phyloP scores from a whole-genome alignment of 2,329 filamentous ascomycete species.

The Fusarium devonianum region DNA sequence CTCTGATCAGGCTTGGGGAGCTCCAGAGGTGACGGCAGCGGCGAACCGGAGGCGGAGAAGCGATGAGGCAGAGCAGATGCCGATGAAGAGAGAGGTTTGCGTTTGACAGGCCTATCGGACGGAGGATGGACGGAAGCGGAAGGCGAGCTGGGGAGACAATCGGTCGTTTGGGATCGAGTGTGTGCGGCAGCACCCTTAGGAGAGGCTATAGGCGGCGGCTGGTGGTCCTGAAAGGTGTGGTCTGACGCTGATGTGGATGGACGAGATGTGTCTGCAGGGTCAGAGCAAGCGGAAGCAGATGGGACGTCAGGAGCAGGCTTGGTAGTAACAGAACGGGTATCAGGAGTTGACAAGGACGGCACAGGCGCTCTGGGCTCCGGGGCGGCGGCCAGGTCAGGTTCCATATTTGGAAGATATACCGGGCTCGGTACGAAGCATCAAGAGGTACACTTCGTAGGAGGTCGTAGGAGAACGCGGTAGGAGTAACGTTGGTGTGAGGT shows the following conservation, averaged over 20 bases:
- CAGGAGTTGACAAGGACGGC: slow-evolving; percentile 33
- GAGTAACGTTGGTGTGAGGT: slow-evolving; percentile 22
- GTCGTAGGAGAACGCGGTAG: slow-evolving; percentile 21
- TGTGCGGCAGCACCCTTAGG: slow-evolving; percentile 29
- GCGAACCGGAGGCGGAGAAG: slow-evolving; percentile 39
- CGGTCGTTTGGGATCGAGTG: slow-evolving; percentile 39
- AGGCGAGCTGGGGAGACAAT: slow-evolving; percentile 32
- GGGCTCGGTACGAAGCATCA: slow-evolving; percentile 26
- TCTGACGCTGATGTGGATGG: slow-evolving; percentile 30
- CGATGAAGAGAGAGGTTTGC: slow-evolving; percentile 67
- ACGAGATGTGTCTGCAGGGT: slow-evolving; percentile 31
- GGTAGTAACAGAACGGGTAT: slow-evolving; percentile 39
- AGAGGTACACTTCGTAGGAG: slow-evolving; percentile 24
- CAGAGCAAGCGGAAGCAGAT: slow-evolving; percentile 25
- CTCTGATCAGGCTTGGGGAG: slow-evolving; percentile 60
- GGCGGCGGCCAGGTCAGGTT: slow-evolving; percentile 34
- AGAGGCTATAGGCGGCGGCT: slow-evolving; percentile 14
- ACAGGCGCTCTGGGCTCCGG: slow-evolving; percentile 34
- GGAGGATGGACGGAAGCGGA: slow-evolving; percentile 32
- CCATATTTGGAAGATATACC: slow-evolving; percentile 40
- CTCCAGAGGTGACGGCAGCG: slow-evolving; percentile 47
- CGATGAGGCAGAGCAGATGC: slow-evolving; percentile 42
- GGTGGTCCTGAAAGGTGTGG: slow-evolving; percentile 25
- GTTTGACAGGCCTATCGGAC: slow-evolving; percentile 54
- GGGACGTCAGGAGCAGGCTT: slow-evolving; percentile 30